phyloP scores from a whole-genome alignment of 1,284 basidiomycete species.

The Ustilago bromivora region DNA sequence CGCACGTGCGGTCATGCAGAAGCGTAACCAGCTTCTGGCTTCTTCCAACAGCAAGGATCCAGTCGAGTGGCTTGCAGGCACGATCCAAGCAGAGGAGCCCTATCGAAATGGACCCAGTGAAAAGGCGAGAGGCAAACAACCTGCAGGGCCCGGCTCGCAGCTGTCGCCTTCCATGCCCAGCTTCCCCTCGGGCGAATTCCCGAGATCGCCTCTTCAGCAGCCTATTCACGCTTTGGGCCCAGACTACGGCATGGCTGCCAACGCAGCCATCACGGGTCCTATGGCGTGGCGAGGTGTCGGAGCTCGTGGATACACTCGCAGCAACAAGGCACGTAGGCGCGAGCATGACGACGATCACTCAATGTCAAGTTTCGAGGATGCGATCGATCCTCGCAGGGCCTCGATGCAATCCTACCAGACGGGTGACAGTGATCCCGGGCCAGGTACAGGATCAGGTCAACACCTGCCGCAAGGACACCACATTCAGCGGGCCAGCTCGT shows the following conservation, averaged over 20 bases:
- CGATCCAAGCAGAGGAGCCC: slow-evolving; percentile 34
- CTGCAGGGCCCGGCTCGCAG: slow-evolving; percentile 43
- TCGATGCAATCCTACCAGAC: slow-evolving; percentile 64
- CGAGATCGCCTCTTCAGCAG: slow-evolving; percentile 41
- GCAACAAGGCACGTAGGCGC: slow-evolving; percentile 45
- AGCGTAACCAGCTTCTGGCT: slow-evolving; percentile 74
- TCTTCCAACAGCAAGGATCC: slow-evolving; percentile 58
- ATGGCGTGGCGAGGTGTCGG: slow-evolving; percentile 54
- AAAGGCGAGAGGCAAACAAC: slow-evolving; percentile 61
- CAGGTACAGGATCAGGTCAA: slow-evolving; percentile 38
- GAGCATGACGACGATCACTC: slow-evolving; percentile 59
- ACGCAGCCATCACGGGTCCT: slow-evolving; percentile 35
- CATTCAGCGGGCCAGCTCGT: slow-evolving; percentile 57
- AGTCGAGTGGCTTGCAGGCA: slow-evolving; percentile 61
- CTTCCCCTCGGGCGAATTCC: slow-evolving; percentile 43
- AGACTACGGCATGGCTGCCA: slow-evolving; percentile 34
- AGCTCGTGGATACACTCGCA: slow-evolving; percentile 34
- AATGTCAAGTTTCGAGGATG: slow-evolving; percentile 56
- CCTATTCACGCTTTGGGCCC: slow-evolving; percentile 37
- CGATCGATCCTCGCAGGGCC: slow-evolving; percentile 49
- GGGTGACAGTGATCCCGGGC: slow-evolving; percentile 63
- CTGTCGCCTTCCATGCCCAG: slow-evolving; percentile 48
- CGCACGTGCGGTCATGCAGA: slow-evolving; percentile 93
- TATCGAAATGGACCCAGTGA: slow-evolving; percentile 50
- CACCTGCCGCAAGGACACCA: slow-evolving; percentile 36